A percentile compares a stretch with the other conserved stretches of the same genome.
phyloP scores from a whole-genome alignment of 164 flowering plant genomes.

The Macadamia integrifolia region DNA sequence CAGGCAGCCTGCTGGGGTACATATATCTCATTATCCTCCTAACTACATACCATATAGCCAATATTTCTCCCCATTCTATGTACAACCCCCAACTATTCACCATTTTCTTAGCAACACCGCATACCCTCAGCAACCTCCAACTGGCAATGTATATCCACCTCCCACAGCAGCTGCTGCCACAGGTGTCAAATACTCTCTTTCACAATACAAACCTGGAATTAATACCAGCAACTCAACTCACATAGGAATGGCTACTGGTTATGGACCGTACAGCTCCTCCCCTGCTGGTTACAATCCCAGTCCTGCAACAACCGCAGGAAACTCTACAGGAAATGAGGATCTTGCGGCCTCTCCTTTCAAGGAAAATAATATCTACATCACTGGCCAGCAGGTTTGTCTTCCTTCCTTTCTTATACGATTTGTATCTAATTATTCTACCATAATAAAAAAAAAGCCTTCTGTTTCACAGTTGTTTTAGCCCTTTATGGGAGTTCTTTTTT shows the following conservation, averaged over 20 bases:
- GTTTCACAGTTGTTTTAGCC: no score
- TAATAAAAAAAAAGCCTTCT: not conserved
- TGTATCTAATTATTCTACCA: not conserved
- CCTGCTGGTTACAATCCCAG: slow-evolving; percentile 57
- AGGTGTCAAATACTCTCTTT: slow-evolving; percentile 60
- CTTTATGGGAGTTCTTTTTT: no score
- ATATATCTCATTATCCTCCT: slow-evolving; percentile 67
- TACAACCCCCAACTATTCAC: slow-evolving; percentile 70
- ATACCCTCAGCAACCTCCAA: slow-evolving; percentile 78
- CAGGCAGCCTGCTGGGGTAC: slow-evolving; percentile 70
- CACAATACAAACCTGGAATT: slow-evolving; percentile 64
- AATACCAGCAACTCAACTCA: slow-evolving; percentile 58
- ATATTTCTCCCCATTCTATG: slow-evolving; percentile 67
- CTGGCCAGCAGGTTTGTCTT: slow-evolving; percentile 79
- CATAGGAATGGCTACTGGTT: slow-evolving; percentile 52
- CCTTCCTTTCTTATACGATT: not conserved
- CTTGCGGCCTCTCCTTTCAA: slow-evolving; percentile 57
- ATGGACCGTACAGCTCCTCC: slow-evolving; percentile 59
- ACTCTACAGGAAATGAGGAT: slow-evolving; percentile 62
- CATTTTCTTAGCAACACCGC: slow-evolving; percentile 68
- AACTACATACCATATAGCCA: slow-evolving; percentile 68
- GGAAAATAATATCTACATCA: slow-evolving; percentile 57
- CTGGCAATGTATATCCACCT: slow-evolving; percentile 51
- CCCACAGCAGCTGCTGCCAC: slow-evolving; percentile 40
- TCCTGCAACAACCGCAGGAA: slow-evolving; percentile 51